These are phyloP conservation scores for Punctularia strigosozonata DNA, from an alignment of 768 basidiomycete species.

Conservation along the genomic window DNA sequence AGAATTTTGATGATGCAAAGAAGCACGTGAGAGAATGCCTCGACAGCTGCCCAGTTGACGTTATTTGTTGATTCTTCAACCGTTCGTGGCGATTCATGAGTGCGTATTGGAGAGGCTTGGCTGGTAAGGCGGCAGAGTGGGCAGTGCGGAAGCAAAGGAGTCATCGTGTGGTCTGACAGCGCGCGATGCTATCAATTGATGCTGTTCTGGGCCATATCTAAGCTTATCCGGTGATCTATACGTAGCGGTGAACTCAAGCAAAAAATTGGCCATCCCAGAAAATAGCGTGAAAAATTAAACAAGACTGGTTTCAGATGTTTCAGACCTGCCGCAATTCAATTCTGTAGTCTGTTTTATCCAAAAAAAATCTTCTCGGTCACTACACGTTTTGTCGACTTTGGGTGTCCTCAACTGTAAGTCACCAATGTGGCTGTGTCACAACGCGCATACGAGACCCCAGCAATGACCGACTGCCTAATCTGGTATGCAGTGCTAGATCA, in stretches of 20 bases:
- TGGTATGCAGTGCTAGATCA: too few relatives aligned
- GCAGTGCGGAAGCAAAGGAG: constrained; percentile 24
- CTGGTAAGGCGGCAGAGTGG: constrained; percentile 25
- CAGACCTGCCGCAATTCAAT: constrained; percentile 9
- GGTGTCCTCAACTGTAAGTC: constrained; percentile 17
- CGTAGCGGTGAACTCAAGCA: too few relatives aligned
- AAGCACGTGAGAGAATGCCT: too few relatives aligned
- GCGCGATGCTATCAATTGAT: too few relatives aligned
- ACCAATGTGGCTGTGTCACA: too few relatives aligned
- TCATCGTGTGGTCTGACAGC: too few relatives aligned
- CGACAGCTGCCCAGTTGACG: constrained; percentile 27
- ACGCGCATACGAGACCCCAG: too few relatives aligned
- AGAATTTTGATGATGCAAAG: too few relatives aligned
- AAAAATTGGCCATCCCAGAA: too few relatives aligned
- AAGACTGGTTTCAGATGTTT: constrained; percentile 7
- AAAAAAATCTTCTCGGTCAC: constrained; percentile 8
- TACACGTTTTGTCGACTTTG: constrained; percentile 13
- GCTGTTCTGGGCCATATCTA: too few relatives aligned
- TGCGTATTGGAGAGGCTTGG: constrained; percentile 23
- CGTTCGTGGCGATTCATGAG: constrained; percentile 23
- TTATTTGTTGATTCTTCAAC: constrained; percentile 25
- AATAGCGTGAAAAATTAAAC: constrained; percentile 17
- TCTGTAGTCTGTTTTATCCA: constrained; percentile 12
- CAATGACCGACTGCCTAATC: too few relatives aligned
- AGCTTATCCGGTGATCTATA: too few relatives aligned